Conservation (phyloP, 805 yeast genomes). For the Yamadazyma akitaensis region DNA sequence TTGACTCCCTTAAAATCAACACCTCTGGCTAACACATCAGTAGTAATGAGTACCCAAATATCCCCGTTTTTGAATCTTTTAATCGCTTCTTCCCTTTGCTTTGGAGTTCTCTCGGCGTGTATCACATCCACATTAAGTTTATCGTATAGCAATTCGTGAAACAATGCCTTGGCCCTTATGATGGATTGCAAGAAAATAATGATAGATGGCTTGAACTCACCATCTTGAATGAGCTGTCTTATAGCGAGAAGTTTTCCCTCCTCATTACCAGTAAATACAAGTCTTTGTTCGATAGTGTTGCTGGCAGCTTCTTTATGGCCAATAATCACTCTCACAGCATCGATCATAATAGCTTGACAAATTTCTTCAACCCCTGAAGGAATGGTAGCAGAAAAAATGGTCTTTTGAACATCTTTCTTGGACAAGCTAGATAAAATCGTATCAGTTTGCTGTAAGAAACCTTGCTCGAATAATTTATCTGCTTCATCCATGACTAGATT, state of each 20-base stretch:
- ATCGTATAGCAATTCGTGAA: conserved; percentile 90
- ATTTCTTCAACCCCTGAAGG: conserved; percentile 90
- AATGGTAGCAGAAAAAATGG: conserved; percentile 92
- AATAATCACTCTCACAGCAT: conserved; percentile 81
- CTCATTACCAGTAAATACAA: conserved; percentile 87
- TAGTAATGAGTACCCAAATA: conserved; percentile 93
- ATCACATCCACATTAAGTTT: conserved; percentile 91
- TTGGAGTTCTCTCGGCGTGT: conserved; percentile 89
- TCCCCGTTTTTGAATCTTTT: conserved; percentile 86
- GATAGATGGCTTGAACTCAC: conserved; percentile 89
- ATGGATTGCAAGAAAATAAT: conserved; percentile 89
- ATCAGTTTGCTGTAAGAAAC: conserved; percentile 89
- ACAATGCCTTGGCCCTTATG: conserved; percentile 90
- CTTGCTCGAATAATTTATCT: conserved; percentile 83
- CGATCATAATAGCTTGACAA: conserved; percentile 79
- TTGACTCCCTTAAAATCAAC: conserved; percentile 96
- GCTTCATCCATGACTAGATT: conserved; percentile 91
- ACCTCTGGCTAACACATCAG: conserved; percentile 96
- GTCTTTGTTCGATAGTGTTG: conserved; percentile 71
- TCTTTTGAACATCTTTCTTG: conserved; percentile 53
- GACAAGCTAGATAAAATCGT: conserved; percentile 64
- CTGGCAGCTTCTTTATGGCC: conserved; percentile 96
- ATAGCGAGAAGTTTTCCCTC: conserved; percentile 93
- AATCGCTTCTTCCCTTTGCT: conserved; percentile 81
- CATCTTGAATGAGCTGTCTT: conserved; percentile 79